Conservation (phyloP, 768 basidiomycete species). For the Boletus edulis region DNA sequence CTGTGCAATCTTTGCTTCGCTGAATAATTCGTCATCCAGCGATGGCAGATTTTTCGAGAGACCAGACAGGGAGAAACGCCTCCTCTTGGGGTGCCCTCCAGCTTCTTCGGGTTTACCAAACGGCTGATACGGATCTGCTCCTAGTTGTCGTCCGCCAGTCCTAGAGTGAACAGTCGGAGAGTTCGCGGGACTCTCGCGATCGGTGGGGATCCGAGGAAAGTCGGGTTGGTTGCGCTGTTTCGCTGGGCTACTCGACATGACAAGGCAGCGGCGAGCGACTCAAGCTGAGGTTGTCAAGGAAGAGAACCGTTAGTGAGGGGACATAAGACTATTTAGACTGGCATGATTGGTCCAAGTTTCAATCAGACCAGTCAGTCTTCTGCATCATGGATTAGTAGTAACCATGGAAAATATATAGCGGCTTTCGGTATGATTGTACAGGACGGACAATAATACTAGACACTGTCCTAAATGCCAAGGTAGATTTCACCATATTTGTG, state of each 20-base stretch:
- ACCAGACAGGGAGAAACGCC: constrained; percentile 11
- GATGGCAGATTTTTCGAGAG: constrained; percentile 9
- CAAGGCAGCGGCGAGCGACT: not conserved
- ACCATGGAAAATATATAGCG: constrained; percentile 11
- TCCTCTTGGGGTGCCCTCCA: constrained; percentile 5
- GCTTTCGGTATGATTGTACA: constrained; percentile 23
- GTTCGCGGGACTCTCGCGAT: not conserved
- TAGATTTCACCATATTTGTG: constrained; percentile 67
- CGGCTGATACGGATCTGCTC: not conserved
- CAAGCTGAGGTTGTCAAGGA: not conserved
- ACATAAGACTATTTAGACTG: not conserved
- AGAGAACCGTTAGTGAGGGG: not conserved
- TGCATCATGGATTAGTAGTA: not conserved
- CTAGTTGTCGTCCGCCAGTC: not conserved
- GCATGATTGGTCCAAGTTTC: constrained; percentile 5
- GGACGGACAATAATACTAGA: constrained; percentile 16
- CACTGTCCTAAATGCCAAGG: constrained; percentile 1
- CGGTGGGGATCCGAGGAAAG: not conserved
- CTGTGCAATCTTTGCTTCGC: constrained; percentile 24
- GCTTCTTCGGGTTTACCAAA: constrained; percentile 7
- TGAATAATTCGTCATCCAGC: constrained; percentile 26
- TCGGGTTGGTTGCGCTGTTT: constrained; percentile 6
- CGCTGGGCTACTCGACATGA: constrained; percentile 13
- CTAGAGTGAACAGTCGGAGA: not conserved
- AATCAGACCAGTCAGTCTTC: constrained; percentile 13